Percentiles rank a stretch among this genome's conserved stretches.
Conservation (phyloP, 192 early-diverging fungal species). For the Haplosporangium gracile region DNA sequence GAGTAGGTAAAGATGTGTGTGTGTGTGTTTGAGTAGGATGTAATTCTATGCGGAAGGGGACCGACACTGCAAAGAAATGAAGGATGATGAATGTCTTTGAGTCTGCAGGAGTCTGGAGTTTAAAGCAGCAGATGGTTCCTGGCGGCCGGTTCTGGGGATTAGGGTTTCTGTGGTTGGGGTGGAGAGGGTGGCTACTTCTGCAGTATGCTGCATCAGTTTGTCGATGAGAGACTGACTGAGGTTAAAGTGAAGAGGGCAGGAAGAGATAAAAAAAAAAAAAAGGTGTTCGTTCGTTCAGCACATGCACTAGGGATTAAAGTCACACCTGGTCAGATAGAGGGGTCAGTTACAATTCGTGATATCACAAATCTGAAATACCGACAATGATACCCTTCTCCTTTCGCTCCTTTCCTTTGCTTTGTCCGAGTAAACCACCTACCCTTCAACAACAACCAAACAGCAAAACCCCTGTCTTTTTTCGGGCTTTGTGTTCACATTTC, state of each 20-base stretch:
- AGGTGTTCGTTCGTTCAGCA: too few species aligned
- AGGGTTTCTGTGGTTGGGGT: not conserved
- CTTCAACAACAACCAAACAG: too few species aligned
- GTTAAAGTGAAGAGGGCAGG: not conserved
- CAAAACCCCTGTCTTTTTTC: not conserved
- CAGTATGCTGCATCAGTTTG: too few species aligned
- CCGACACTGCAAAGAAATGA: slow-evolving; percentile 1
- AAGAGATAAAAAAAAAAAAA: too few species aligned
- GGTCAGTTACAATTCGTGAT: too few species aligned
- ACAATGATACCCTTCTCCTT: too few species aligned
- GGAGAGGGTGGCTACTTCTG: not conserved
- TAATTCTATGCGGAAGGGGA: not conserved
- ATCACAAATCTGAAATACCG: too few species aligned
- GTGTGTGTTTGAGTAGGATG: not conserved
- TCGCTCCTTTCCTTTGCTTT: too few species aligned
- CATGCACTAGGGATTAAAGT: too few species aligned
- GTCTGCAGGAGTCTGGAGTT: not conserved
- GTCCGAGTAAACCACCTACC: too few species aligned
- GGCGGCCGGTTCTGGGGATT: not conserved
- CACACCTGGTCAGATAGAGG: too few species aligned
- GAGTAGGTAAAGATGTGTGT: not conserved
- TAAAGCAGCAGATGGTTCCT: not conserved
- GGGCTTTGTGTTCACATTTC: not conserved
- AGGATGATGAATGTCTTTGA: not conserved
- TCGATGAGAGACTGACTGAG: not conserved